Evolutionary conservation across 2,329 filamentous ascomycete species (phyloP), one percentile per base, ranked within the genome.

Genomic region (Teratosphaeria pseudoeucalypti): DNA sequence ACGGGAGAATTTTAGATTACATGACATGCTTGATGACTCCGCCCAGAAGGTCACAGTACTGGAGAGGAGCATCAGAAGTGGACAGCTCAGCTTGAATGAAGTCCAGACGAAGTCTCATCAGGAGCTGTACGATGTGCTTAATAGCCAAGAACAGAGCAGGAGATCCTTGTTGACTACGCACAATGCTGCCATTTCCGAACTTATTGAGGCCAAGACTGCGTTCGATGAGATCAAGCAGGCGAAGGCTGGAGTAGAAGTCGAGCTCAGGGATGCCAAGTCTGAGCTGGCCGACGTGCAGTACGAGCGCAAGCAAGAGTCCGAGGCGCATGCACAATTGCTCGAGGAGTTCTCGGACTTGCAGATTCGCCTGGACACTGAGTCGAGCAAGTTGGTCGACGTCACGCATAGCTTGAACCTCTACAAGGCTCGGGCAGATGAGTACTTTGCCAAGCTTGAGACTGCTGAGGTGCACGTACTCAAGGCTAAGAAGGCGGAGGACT

Each of bases 371-470:
- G 94, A 97, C 71, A 87, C 88, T 6, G 94, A 97, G 75, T 84
- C 85, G 0, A 95, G 90, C 0, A 92, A 89, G 72, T 81, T 92
- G 32, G 83, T 86, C 32, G 92, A 99, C 72, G 85, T 96, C 53
- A 85, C 85, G 7, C 88, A 90, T 2, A 95, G 88, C 72, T 81
- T 97, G 52, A 86, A 85, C 62, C 77, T 96, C 62, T 99, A 97
- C 80, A 96, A 95, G 81, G 85, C 84, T 63, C 86, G 92, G 52
- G 89, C 92, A 3, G 91, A 97, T 70, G 92, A 97, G 72, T 97
- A 99, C 75, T 99, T 96, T 76, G 89, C 85, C 78, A 96, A 96
- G 75, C 84, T 99, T 23, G 92, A 99, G 74, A 92, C 97, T 71
- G 94, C 94, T 16, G 92, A 99, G 73, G 95, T 97, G 65, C 86